Evolutionary conservation across 805 yeast species (phyloP).

Genomic region (Wickerhamiella siamensis): DNA sequence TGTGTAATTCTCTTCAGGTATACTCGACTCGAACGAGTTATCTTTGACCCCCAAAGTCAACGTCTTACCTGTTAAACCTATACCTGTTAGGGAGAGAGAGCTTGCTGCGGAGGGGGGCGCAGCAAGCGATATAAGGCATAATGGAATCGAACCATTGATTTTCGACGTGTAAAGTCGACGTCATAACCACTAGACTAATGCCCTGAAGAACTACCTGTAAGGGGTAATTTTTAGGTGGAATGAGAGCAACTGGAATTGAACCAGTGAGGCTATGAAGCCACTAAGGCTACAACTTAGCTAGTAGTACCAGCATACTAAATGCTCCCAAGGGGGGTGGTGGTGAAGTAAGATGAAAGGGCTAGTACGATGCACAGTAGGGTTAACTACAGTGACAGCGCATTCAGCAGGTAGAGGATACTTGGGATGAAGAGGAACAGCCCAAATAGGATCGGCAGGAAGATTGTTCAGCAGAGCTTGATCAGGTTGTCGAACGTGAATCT

Average conservation of each 20-base stretch:
- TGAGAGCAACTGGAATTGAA: constrained; percentile 9
- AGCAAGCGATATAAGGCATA: too few species aligned
- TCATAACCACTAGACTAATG: too few species aligned
- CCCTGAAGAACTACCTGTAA: too few species aligned
- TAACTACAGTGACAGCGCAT: too few species aligned
- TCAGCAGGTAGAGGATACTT: constrained; percentile 3
- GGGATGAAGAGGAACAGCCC: constrained; percentile 6
- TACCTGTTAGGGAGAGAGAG: too few species aligned
- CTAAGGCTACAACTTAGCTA: constrained; percentile 6
- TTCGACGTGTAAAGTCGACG: too few species aligned
- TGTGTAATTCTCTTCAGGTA: too few species aligned
- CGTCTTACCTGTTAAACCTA: constrained; percentile 6
- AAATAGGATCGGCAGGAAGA: constrained; percentile 7
- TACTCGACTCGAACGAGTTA: constrained; percentile 8
- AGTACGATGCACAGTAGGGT: too few species aligned
- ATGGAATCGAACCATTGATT: too few species aligned
- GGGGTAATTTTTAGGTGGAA: constrained; percentile 4
- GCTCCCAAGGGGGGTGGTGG: too few species aligned
- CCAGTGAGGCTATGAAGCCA: constrained; percentile 4
- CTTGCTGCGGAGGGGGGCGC: too few species aligned
- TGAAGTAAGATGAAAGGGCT: too few species aligned
- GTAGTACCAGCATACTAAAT: background rate
- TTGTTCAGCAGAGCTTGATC: constrained; percentile 6
- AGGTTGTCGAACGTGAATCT: constrained; percentile 8
- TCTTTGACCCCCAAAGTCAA: constrained; percentile 6